Evolutionary conservation across 75 land plant genomes (phyloP).

Genomic region (Gnetum montanum): DNA sequence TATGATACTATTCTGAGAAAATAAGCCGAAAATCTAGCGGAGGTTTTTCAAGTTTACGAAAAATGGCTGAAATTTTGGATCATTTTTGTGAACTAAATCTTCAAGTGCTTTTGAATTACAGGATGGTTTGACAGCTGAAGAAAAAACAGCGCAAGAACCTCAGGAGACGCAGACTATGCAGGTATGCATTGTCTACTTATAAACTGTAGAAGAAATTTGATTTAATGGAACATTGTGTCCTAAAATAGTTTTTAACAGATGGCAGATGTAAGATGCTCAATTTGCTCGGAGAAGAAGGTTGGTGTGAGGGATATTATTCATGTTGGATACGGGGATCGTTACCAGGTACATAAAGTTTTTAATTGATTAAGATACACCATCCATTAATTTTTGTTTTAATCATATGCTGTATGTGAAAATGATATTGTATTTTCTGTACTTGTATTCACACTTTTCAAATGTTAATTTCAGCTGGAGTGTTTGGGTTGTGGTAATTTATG

Average conservation of each 20-base stretch:
- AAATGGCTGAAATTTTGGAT: too few species aligned
- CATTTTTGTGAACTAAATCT: too few species aligned
- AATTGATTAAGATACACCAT: too few species aligned
- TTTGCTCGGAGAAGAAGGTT: slow-evolving; percentile 77
- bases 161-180: slow-evolving; percentile 68
- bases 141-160: slow-evolving; percentile 66
- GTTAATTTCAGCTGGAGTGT: slow-evolving; percentile 91
- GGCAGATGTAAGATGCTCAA: slow-evolving; percentile 80
- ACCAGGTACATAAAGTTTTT: slow-evolving; percentile 67
- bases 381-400: too few species aligned
- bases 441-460: too few species aligned
- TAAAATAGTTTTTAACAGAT: slow-evolving; percentile 60
- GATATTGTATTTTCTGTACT: too few species aligned
- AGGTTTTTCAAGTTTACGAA: too few species aligned
- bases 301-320: slow-evolving; percentile 85
- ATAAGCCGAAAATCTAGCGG: too few species aligned
- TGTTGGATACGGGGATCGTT: slow-evolving; percentile 76
- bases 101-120: slow-evolving; percentile 12
- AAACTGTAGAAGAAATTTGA: background rate
- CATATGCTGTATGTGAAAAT: too few species aligned
- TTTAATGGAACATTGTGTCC: background rate
- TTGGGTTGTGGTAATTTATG: slow-evolving; percentile 78
- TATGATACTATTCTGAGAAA: too few species aligned
- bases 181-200: slow-evolving; percentile 23
- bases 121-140: slow-evolving; percentile 89